These are phyloP conservation scores for Epichloe elymi DNA, from an alignment of 2,329 filamentous ascomycete species.

Conservation along the genomic window DNA sequence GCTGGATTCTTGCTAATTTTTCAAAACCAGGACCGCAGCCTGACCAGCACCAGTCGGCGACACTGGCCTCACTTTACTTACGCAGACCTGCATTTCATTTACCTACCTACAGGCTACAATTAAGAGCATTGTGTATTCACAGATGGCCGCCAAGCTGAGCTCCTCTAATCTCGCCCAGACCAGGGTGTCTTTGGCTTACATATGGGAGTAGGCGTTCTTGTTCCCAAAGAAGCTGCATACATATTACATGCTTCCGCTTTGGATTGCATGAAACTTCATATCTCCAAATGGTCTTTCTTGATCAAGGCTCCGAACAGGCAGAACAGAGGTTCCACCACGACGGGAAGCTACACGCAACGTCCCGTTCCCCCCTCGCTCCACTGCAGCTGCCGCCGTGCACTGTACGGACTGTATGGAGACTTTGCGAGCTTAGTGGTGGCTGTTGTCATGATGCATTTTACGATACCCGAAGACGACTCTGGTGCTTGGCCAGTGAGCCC, in stretches of 20 bases:
- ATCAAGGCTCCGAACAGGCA: not conserved
- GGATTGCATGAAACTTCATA: not conserved
- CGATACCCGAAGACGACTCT: slow-evolving; percentile 1
- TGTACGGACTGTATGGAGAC: not conserved
- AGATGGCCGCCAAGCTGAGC: too few relatives aligned
- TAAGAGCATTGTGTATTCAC: too few relatives aligned
- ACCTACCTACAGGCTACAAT: too few relatives aligned
- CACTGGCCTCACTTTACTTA: too few relatives aligned
- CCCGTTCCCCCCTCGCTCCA: slow-evolving; percentile 1
- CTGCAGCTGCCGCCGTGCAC: not conserved
- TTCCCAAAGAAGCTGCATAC: not conserved
- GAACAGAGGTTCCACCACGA: not conserved
- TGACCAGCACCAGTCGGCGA: too few relatives aligned
- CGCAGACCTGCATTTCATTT: too few relatives aligned
- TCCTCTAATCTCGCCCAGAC: not conserved
- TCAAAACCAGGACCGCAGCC: too few relatives aligned
- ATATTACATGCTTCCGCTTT: not conserved
- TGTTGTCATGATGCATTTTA: not conserved
- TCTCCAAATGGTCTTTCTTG: not conserved
- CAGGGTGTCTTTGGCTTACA: not conserved
- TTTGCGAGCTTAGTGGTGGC: not conserved
- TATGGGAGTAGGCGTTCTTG: not conserved
- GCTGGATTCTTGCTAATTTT: too few relatives aligned
- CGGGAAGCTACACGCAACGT: slow-evolving; percentile 4
- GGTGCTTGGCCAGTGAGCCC: not conserved